A percentile compares a stretch with the other conserved stretches of the same genome.
These are phyloP conservation scores for Stylosanthes scabra DNA, from an alignment of 331 rosid genomes.

Conservation along the genomic window DNA sequence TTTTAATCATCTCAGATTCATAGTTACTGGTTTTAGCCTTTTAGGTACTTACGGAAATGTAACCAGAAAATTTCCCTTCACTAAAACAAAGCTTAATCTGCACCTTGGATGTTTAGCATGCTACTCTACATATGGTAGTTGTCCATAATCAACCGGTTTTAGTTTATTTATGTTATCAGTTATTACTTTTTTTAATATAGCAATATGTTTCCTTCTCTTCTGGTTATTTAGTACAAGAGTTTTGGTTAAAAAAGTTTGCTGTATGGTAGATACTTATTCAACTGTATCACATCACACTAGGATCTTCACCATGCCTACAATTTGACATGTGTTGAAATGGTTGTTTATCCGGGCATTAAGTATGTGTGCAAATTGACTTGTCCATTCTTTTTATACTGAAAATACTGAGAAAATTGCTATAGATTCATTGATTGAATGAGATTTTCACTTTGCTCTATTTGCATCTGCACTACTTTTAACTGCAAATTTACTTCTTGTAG, in stretches of 20 bases:
- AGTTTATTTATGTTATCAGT: no score
- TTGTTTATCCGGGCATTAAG: no score
- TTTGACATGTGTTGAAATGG: neutral
- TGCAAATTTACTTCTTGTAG: constrained; percentile 49
- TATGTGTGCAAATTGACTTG: no score
- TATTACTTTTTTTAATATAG: no score
- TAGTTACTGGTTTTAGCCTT: constrained; percentile 1
- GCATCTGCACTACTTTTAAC: constrained; percentile 16
- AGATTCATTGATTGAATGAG: neutral
- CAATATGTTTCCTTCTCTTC: neutral
- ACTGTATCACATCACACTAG: neutral
- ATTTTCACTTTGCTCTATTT: constrained; percentile 4
- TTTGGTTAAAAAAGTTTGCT: neutral
- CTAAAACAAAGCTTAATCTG: neutral
- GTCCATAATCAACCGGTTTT: neutral
- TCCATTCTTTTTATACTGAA: neutral
- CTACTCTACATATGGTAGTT: neutral
- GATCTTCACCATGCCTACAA: neutral
- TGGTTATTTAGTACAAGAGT: neutral
- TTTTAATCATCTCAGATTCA: neutral
- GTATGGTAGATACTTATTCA: neutral
- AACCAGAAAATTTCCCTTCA: constrained; percentile 4
- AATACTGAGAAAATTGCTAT: neutral
- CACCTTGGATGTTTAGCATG: constrained; percentile 10
- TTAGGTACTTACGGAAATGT: neutral